These are phyloP conservation scores for Xylariaceae sp. DNA, from an alignment of 2,329 filamentous ascomycete genomes.

Conservation along the genomic window DNA sequence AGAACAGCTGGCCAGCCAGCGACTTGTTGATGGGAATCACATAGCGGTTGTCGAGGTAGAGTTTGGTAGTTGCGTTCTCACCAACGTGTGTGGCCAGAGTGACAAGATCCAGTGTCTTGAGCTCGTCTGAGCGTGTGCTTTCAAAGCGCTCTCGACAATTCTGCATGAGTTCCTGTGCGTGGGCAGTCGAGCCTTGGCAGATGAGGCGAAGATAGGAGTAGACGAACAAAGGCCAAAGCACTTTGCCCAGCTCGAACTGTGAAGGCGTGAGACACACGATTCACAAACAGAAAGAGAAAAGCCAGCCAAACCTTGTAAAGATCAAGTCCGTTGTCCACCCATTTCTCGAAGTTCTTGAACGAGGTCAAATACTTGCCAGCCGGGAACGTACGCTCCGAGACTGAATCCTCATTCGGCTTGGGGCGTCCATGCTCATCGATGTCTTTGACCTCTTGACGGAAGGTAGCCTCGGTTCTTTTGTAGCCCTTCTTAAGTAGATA, in stretches of 20 bases:
- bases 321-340: conserved; percentile 89
- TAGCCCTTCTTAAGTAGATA: conserved; percentile 96
- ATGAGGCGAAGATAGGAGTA: conserved; percentile 87
- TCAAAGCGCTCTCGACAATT: conserved; percentile 69
- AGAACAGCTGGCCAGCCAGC: conserved; percentile 77
- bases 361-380: conserved; percentile 71
- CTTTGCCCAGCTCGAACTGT: conserved; percentile 79
- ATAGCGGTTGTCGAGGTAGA: conserved; percentile 86
- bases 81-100: conserved; percentile 74
- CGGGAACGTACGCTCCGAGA: conserved; percentile 44
- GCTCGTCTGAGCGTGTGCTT: conserved; percentile 73
- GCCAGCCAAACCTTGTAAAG: conserved; percentile 73
- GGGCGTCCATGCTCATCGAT: conserved; percentile 79
- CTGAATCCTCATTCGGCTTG: conserved; percentile 61
- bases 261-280: conserved; percentile 8
- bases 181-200: conserved; percentile 65
- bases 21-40: conserved; percentile 84
- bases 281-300: not conserved
- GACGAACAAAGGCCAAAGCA: conserved; percentile 91
- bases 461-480: conserved; percentile 85
- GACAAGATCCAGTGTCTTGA: conserved; percentile 72
- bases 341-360: conserved; percentile 71
- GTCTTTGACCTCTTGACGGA: conserved; percentile 84
- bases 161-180: conserved; percentile 72
- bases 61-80: conserved; percentile 72